Evolutionary conservation across 352 stramenopile species (phyloP), one percentile per base, ranked within the genome.

Genomic region (Phytopythium litorale): DNA sequence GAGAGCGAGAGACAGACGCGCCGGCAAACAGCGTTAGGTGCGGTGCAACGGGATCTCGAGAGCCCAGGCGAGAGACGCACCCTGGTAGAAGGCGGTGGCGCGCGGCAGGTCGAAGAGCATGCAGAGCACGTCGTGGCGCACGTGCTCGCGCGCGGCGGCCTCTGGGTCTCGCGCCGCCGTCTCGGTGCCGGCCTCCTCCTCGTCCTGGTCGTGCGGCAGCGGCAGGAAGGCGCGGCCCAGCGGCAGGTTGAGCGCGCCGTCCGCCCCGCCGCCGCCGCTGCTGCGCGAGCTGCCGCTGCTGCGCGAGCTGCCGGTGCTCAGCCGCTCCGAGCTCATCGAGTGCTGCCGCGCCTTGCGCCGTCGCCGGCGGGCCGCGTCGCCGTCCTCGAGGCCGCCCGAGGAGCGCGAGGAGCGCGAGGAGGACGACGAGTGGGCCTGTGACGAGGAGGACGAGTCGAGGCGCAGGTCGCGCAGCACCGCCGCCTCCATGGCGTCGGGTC

Each of bases 41-140:
- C 35, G 35, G 8, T 40, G 3, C 9, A 40, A 40, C 9, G 35
- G 35, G 9, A 15, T 15, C 35, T 40, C 0, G 3, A 11, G 35
- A 15, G 35, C 35, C 8, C 35, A 16, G 35, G 12, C 8, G 35
- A 13, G 35, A 4, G 35, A 25, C 48, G 0, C 40, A 92, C 85
- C 83, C 88, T 87, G 71, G 66, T 90, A 89, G 65, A 95, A 93
- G 45, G 75, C 74, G 42, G 82, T 95, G 33, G 73, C 77, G 35
- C 73, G 60, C 15, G 84, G 86, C 49, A 95, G 63, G 62, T 91
- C 80, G 63, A 93, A 93, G 68, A 95, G 92, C 78, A 82, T 89
- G 71, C 86, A 91, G 66, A 95, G 91, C 60, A 95, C 84, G 67
- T 93, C 82, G 62, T 92, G 77, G 21, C 86, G 78, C 63, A 91